These are phyloP conservation scores for Larix kaempferi DNA, from an alignment of 75 land plant species.

Conservation along the genomic window DNA sequence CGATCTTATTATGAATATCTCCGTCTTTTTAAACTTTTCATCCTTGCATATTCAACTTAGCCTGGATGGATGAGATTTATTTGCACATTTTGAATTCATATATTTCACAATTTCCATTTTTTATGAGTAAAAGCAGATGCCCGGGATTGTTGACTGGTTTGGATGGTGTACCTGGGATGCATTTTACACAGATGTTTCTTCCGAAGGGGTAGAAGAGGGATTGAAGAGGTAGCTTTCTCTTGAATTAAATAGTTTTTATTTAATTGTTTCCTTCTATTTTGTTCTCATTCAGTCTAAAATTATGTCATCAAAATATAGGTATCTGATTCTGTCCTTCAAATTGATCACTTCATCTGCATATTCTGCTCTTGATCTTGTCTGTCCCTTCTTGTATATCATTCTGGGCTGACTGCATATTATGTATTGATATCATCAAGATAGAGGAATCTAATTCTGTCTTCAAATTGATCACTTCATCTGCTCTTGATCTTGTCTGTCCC, in stretches of 20 bases:
- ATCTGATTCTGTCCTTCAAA: too few relatives aligned
- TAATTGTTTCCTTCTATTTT: background rate
- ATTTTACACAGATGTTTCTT: constrained; percentile 48
- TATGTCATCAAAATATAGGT: background rate
- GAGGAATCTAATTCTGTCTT: too few relatives aligned
- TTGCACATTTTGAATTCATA: background rate
- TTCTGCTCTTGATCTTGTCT: background rate
- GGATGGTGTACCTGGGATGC: constrained; percentile 93
- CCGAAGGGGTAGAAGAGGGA: constrained; percentile 57
- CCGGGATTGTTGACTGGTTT: constrained; percentile 72
- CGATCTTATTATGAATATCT: too few relatives aligned
- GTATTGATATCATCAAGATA: background rate
- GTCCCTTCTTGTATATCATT: background rate
- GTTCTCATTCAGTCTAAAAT: background rate
- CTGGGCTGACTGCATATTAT: background rate
- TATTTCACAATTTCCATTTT: background rate
- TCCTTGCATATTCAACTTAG: background rate
- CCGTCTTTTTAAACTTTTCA: background rate
- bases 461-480: too few relatives aligned
- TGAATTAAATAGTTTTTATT: background rate
- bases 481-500: background rate
- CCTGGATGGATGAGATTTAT: background rate
- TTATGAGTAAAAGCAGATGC: constrained; percentile 34
- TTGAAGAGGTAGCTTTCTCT: constrained; percentile 31
- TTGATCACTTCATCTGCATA: too few relatives aligned